Percentiles rank a stretch among this genome's conserved stretches.
Evolutionary conservation across 2,329 filamentous ascomycete species (phyloP).

Genomic region (Bretziella fagacearum): DNA sequence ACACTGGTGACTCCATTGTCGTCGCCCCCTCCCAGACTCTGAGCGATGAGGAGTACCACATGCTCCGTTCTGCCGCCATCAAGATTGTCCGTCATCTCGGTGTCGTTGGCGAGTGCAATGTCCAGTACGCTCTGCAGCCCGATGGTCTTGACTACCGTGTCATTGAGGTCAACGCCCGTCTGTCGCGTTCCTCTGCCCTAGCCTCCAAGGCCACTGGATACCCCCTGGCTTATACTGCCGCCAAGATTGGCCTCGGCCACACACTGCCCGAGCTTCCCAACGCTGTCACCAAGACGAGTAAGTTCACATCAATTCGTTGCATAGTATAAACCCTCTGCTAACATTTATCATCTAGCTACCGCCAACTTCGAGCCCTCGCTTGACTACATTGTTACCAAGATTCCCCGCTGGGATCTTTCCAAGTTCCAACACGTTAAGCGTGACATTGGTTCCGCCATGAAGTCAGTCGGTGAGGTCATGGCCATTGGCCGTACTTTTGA

Average conservation of each 20-base stretch:
- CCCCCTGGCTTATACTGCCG: slow-evolving; percentile 89
- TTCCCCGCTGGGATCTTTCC: slow-evolving; percentile 92
- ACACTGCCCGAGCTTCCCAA: slow-evolving; percentile 91
- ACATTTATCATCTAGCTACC: slow-evolving; percentile 33
- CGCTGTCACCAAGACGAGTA: slow-evolving; percentile 83
- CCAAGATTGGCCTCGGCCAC: slow-evolving; percentile 94
- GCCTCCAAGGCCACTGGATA: slow-evolving; percentile 98
- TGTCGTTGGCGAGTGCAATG: slow-evolving; percentile 96
- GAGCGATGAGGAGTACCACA: slow-evolving; percentile 97
- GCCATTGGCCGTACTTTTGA: slow-evolving; percentile 97
- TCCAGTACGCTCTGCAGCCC: slow-evolving; percentile 91
- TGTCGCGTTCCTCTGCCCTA: slow-evolving; percentile 89
- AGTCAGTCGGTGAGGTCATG: slow-evolving; percentile 98
- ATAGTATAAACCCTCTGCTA: neutral
- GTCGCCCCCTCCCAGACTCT: slow-evolving; percentile 93
- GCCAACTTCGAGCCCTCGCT: slow-evolving; percentile 97
- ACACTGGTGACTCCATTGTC: slow-evolving; percentile 97
- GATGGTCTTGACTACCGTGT: slow-evolving; percentile 96
- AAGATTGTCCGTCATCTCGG: slow-evolving; percentile 96
- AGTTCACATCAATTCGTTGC: neutral
- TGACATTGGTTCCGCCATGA: slow-evolving; percentile 95
- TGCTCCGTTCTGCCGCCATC: slow-evolving; percentile 93
- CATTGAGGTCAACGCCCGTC: slow-evolving; percentile 96
- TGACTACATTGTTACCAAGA: slow-evolving; percentile 97
- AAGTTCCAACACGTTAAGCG: slow-evolving; percentile 99